phyloP scores from a whole-genome alignment of 2,329 filamentous ascomycete species.

The Claviceps arundinis region DNA sequence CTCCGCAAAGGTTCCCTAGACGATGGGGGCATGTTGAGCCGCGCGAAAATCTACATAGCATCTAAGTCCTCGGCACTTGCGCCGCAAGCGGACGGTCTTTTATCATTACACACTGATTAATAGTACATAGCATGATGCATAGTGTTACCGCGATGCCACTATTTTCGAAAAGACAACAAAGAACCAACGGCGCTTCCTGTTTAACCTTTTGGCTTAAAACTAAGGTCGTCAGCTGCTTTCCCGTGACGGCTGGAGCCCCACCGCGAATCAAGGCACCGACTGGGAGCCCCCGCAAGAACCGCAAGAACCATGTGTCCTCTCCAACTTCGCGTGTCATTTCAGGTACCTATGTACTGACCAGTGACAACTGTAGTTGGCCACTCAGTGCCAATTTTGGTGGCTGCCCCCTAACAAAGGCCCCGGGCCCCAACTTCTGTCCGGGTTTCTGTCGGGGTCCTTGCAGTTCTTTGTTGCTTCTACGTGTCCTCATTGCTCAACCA shows the following conservation, averaged over 20 bases:
- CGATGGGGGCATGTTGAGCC: no score
- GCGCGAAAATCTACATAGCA: no score
- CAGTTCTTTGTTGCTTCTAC: slow-evolving; percentile 3
- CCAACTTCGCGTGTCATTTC: background rate
- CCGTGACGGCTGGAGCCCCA: background rate
- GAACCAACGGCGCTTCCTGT: no score
- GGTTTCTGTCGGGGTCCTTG: background rate
- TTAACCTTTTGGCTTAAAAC: no score
- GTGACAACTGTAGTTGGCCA: background rate
- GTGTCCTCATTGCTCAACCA: slow-evolving; percentile 11
- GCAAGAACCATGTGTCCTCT: background rate
- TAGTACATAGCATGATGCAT: no score
- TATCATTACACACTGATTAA: no score
- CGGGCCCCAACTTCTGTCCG: background rate
- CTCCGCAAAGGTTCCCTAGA: no score
- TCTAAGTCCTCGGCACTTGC: no score
- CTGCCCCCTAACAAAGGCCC: background rate
- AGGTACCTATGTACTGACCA: background rate
- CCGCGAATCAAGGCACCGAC: background rate
- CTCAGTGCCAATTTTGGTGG: background rate
- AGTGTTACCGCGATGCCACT: no score
- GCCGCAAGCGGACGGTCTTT: no score
- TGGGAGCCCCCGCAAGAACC: background rate
- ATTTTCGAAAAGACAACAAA: no score
- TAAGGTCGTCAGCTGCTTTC: no score